Percentiles rank a stretch among this genome's conserved stretches.
phyloP scores from a whole-genome alignment of 2,329 filamentous ascomycete species.

The Exophiala sideris region DNA sequence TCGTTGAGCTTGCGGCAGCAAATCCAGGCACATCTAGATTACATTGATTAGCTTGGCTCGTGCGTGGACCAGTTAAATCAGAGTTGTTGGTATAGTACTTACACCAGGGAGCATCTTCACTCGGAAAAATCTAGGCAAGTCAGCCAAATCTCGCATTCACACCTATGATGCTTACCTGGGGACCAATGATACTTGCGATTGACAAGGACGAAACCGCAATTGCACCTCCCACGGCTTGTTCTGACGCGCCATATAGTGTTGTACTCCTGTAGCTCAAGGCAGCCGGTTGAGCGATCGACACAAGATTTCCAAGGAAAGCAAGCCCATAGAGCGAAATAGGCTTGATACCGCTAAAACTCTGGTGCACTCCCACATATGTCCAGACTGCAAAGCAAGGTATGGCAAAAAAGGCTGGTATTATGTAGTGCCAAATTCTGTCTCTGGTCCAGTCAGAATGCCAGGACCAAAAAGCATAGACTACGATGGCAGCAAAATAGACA shows the following conservation, averaged over 20 bases:
- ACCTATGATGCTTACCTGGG: slow-evolving; percentile 15
- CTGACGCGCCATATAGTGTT: slow-evolving; percentile 27
- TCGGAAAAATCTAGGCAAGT: slow-evolving; percentile 16
- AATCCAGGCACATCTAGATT: slow-evolving; percentile 20
- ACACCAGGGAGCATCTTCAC: slow-evolving; percentile 15
- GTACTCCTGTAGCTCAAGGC: slow-evolving; percentile 18
- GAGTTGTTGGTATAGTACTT: not conserved
- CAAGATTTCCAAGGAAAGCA: slow-evolving; percentile 27
- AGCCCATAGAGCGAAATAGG: slow-evolving; percentile 25
- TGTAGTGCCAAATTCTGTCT: slow-evolving; percentile 30
- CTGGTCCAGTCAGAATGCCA: slow-evolving; percentile 28
- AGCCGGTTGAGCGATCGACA: slow-evolving; percentile 23
- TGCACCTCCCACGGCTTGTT: slow-evolving; percentile 29
- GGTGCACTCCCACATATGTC: slow-evolving; percentile 26
- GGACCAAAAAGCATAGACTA: slow-evolving; percentile 22
- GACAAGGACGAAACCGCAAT: slow-evolving; percentile 26
- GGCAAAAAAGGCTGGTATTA: slow-evolving; percentile 21
- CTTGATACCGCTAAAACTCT: slow-evolving; percentile 20
- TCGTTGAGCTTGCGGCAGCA: slow-evolving; percentile 16
- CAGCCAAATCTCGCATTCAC: not conserved
- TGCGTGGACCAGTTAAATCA: not conserved
- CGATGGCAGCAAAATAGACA: slow-evolving; percentile 25
- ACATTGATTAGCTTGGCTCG: not conserved
- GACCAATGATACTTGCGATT: slow-evolving; percentile 27
- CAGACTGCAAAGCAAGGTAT: slow-evolving; percentile 29